Evolutionary conservation across 1,284 basidiomycete genomes (phyloP).

Genomic region (Sporisorium reilianum): DNA sequence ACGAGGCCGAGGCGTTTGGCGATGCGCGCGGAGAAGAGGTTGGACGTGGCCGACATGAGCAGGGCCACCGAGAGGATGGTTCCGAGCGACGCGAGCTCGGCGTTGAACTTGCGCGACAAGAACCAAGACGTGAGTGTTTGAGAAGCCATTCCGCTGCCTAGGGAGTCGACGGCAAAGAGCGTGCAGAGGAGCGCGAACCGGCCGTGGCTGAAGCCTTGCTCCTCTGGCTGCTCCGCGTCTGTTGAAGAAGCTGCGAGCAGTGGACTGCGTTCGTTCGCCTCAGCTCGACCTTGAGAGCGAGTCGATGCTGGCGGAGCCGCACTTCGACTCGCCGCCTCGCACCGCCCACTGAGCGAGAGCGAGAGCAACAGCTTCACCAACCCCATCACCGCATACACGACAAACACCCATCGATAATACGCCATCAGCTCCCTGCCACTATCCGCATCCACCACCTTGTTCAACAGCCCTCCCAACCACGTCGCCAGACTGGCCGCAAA

Average conservation of each 20-base stretch:
- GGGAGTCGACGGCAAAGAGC: constrained; percentile 32
- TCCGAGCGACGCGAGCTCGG: constrained; percentile 23
- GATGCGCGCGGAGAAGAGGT: constrained; percentile 31
- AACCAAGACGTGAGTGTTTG: constrained; percentile 33
- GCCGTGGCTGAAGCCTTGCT: background rate
- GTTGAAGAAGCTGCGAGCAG: background rate
- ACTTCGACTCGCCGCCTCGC: constrained; percentile 4
- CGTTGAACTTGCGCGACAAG: constrained; percentile 30
- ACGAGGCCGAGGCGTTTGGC: constrained; percentile 22
- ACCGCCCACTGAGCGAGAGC: constrained; percentile 13
- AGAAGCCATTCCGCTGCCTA: constrained; percentile 27
- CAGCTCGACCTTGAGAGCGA: background rate
- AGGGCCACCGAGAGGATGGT: constrained; percentile 18
- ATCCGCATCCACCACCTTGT: constrained; percentile 2
- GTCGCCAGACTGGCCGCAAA: constrained; percentile 27
- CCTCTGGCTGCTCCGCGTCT: background rate
- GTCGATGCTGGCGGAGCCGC: background rate
- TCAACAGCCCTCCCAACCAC: constrained; percentile 18
- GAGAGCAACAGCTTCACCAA: constrained; percentile 22
- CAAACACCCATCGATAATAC: constrained; percentile 21
- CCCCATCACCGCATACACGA: constrained; percentile 23
- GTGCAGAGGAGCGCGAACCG: constrained; percentile 18
- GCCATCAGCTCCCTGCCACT: background rate
- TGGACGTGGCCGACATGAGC: constrained; percentile 25
- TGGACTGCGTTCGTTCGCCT: constrained; percentile 13